A percentile compares a stretch with the other conserved stretches of the same genome.
These are phyloP conservation scores for Penicillium canescens DNA, from an alignment of 495 filamentous ascomycete species.

Conservation along the genomic window DNA sequence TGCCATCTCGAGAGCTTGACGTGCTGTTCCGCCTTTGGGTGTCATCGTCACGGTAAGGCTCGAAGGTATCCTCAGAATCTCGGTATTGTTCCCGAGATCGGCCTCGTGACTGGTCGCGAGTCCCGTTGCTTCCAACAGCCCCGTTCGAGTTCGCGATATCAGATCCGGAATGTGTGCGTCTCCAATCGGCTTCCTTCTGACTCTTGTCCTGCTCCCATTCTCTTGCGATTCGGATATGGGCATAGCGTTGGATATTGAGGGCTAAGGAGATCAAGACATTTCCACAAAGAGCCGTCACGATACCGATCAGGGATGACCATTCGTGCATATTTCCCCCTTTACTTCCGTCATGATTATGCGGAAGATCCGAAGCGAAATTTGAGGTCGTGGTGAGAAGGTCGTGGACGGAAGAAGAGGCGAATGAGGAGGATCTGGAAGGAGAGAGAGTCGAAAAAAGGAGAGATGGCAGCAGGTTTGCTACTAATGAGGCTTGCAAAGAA, in stretches of 20 bases:
- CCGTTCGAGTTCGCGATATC: conserved; percentile 33
- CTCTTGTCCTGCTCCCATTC: conserved; percentile 58
- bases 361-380: conserved; percentile 14
- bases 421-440: conserved; percentile 18
- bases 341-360: conserved; percentile 32
- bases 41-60: conserved; percentile 33
- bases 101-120: conserved; percentile 1
- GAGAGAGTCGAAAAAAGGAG: conserved; percentile 28
- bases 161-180: conserved; percentile 17
- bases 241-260: conserved; percentile 95
- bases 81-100: conserved; percentile 7
- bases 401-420: conserved; percentile 14
- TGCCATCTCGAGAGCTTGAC: conserved; percentile 16
- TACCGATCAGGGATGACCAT: conserved; percentile 94
- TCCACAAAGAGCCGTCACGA: conserved; percentile 84
- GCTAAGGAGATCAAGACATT: conserved; percentile 93
- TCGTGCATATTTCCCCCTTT: conserved; percentile 55
- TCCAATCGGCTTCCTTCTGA: conserved; percentile 35
- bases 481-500: conserved; percentile 17
- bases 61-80: conserved; percentile 12
- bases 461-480: conserved; percentile 29
- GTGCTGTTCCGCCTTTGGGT: conserved; percentile 13
- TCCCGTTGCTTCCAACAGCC: conserved; percentile 18
- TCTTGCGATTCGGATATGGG: conserved; percentile 75
- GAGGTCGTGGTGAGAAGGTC: conserved; percentile 14